Base-by-base conservation (phyloP, 257 asterid species). In the Ilex asprella region DNA sequence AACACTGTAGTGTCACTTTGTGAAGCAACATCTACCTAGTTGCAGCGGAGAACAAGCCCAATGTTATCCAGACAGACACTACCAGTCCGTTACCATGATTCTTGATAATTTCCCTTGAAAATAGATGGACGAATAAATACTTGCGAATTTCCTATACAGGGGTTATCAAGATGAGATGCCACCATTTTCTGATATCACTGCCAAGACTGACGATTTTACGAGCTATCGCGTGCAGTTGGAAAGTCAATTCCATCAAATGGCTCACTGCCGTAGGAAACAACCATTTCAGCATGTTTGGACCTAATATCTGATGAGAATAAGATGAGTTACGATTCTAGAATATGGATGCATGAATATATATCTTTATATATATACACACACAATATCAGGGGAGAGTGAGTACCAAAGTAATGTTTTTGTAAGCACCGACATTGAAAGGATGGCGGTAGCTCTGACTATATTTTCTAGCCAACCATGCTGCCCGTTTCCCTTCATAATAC, bases 381-480 rank as follows among this genome's bases (percentile, higher is more conserved):
- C 27, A 21, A 21, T 21, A 21, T 21, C 27, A 21, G 21, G 55
- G 11, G 57, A 53, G 57, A 16, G 57, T 5, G 30, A 53, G 11
- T n/a, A 53, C 57, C 57, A 53, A 53, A 7, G 57, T 53, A 53
- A 53, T 53, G 11, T 53, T 53, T n/a, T 16, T 53, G 30, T 68
- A 75, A 70, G 69, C 56, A 16, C 99, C 99, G 70, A 85, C 85
- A 39, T 93, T 96, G 58, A 76, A 93, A 12, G 88, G 86, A 69
- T 89, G 99, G 74, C 63, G 91, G 68, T 87, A 87, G 66, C 68
- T 76, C 74, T 67, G 66, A 61, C 97, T 97, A 54, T 97, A 89
- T 85, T 89, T 89, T 75, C 83, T 81, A 13, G 97, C 96, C 82
- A 92, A 70, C 96, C 99, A 92, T 59, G 84, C 82, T 30, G 96